These are phyloP conservation scores for Actinomucor elegans DNA, from an alignment of 371 early-diverging fungal genomes.

Conservation along the genomic window DNA sequence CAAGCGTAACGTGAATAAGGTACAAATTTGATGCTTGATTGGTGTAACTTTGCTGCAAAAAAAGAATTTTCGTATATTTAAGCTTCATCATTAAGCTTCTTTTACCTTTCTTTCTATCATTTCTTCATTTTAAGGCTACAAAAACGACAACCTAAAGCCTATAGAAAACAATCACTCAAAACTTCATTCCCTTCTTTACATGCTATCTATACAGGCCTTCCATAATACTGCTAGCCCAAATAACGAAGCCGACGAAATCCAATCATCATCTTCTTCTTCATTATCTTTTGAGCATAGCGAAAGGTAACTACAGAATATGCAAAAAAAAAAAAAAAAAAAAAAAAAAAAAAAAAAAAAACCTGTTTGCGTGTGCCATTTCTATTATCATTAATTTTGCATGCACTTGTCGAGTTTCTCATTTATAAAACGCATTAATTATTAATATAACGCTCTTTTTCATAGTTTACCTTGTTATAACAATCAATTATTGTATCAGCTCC, in stretches of 20 bases:
- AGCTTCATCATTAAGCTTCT: not conserved
- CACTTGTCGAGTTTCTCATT: too few species aligned
- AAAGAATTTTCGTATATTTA: too few species aligned
- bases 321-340: not conserved
- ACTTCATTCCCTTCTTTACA: not conserved
- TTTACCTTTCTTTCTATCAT: too few species aligned
- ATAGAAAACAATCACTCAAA: too few species aligned
- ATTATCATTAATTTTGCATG: too few species aligned
- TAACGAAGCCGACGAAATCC: slow-evolving; percentile 4
- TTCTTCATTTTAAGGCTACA: too few species aligned
- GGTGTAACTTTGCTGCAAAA: too few species aligned
- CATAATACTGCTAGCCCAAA: not conserved
- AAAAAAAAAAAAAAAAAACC: slow-evolving; percentile 2
- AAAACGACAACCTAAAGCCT: too few species aligned
- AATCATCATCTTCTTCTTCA: slow-evolving; percentile 9
- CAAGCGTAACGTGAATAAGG: not conserved
- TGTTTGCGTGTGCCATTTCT: slow-evolving; percentile 4
- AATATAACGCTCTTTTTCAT: too few species aligned
- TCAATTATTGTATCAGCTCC: too few species aligned
- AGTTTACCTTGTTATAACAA: too few species aligned
- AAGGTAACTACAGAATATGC: not conserved
- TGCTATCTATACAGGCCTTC: slow-evolving; percentile 6
- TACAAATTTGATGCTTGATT: not conserved
- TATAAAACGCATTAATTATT: too few species aligned
- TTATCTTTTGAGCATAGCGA: slow-evolving; percentile 2